Evolutionary conservation across 164 flowering plant species (phyloP), one percentile per base, ranked within the genome.

Genomic region (Chloranthus sessilifolius): DNA sequence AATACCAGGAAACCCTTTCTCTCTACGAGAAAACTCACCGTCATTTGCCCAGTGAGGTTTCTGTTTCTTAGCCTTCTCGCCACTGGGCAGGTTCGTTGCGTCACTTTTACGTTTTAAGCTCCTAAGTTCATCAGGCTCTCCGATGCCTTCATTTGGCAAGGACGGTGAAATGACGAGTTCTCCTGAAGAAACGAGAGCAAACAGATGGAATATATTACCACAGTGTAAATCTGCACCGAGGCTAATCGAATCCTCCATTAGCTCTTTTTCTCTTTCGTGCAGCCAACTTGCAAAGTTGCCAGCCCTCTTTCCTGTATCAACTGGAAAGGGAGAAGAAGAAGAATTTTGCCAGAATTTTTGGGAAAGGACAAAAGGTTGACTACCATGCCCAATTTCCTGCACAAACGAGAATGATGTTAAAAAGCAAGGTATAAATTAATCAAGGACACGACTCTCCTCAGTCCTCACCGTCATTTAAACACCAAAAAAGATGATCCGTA

Each of bases 1-100:
- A 41, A 94, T 77, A 45, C 96, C 95, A 34, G 97, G 95, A 73
- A 94, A 94, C 35, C 97, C 99, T 68, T 94, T 92, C 59, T 73
- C 88, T 40, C 83, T 66, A 5, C 99, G 85, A 37, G 81, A 79
- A 43, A 75, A 52, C 50, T 92, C 95, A 63, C 76, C 71, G 7
- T 80, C 92, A 35, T 58, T 39, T 50, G 49, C 56, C 12, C 46
- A 45, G 21, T 64, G 52, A 24, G 58, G 51, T 53, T 73, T 85
- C 5, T 48, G 58, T 61, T 73, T 85, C 61, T 91, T 85, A 61
- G 58, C 55, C 52, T 23, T 62, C 41, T 66, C 60, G 19, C 28
- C 51, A 52, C 26, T 60, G 34, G 21, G 50, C 34, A 30, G 26
- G 30, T 73, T 87, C 56, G 26, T 58, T 21, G 28, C 58, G 50